Evolutionary conservation across 495 filamentous ascomycete genomes (phyloP), one percentile per base, ranked within the genome.

Genomic region (Venustampulla echinocandica): DNA sequence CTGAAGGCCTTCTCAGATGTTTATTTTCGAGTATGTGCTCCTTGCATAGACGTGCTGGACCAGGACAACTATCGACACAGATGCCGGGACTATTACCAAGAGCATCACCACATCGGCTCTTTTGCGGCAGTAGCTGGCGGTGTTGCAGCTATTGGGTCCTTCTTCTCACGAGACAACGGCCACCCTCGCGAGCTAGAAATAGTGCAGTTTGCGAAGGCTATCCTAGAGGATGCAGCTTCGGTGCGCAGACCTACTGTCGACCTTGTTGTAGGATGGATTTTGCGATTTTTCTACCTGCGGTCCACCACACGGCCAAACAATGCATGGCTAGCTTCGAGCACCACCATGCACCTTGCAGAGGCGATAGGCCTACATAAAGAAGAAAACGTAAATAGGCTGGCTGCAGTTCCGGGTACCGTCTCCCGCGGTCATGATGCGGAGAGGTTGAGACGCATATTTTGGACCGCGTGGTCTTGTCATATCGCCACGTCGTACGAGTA

Each of bases 281-380:
- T 80, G 7, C 69, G 74, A 32, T 61, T 66, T 6, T 57, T 73
- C 6, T 78, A 77, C 56, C 58, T 78, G 5, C 63, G 76, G 23
- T 66, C 68, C 53, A 76, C 73, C 6, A 65, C 69, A 10, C 62
- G 69, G 19, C 74, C 75, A 9, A 68, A 80, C 46, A 61, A 66
- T 5, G 61, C 70, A 17, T 78, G 74, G 73, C 71, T 78, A 65
- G 71, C 72, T 2, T 75, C 69, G 36, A 74, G 70, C 52, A 72
- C 65, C 6, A 50, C 73, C 20, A 71, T 80, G 59, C 74, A 78
- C 40, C 46, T 76, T 4, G 59, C 73, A 9, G 74, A 78, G 55
- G 66, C 73, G 0, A 56, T 68, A 0, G 69, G 68, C 0, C 54
- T 78, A 5, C 68, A 76, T 37, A 60, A 62, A 10, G 71, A 68